These are phyloP conservation scores for Penicillium sp. DNA, from an alignment of 2,329 filamentous ascomycete genomes.

Conservation along the genomic window DNA sequence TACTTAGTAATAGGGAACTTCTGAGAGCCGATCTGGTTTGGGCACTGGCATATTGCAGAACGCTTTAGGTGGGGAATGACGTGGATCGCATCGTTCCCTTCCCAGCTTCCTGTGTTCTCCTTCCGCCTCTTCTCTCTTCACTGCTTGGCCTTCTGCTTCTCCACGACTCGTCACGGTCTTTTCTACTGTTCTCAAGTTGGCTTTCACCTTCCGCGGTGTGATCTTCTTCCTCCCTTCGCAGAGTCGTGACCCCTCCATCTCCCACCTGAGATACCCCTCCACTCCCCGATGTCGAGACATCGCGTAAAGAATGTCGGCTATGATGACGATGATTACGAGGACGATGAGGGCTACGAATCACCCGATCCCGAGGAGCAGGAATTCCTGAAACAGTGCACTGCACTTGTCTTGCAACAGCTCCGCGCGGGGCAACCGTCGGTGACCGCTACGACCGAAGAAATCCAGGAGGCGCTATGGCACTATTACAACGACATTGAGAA, in stretches of 20 bases:
- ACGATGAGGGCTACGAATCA: conserved; percentile 42
- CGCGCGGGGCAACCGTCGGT: conserved; percentile 58
- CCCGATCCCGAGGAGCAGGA: conserved; percentile 47
- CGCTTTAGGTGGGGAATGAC: conserved; percentile 30
- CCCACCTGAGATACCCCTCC: conserved; percentile 1
- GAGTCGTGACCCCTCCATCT: conserved; percentile 2
- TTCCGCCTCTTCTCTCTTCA: background rate
- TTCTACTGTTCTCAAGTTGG: background rate
- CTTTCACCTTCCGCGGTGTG: background rate
- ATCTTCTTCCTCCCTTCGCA: conserved; percentile 1
- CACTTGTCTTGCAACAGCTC: conserved; percentile 65
- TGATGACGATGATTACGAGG: conserved; percentile 41
- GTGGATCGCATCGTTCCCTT: conserved; percentile 20
- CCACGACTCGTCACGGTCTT: background rate
- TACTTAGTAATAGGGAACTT: too few relatives aligned
- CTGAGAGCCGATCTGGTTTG: background rate
- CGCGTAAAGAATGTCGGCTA: conserved; percentile 46
- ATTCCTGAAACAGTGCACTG: conserved; percentile 64
- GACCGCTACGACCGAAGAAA: conserved; percentile 65
- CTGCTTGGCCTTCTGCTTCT: background rate
- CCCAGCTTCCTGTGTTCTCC: conserved; percentile 1
- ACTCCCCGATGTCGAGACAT: conserved; percentile 43
- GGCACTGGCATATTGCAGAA: background rate
- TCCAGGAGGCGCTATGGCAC: conserved; percentile 89
- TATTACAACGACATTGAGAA: conserved; percentile 94